A percentile compares a stretch with the other conserved stretches of the same genome.
phyloP scores from a whole-genome alignment of 2,329 filamentous ascomycete species.

The Talaromyces rugulosus region DNA sequence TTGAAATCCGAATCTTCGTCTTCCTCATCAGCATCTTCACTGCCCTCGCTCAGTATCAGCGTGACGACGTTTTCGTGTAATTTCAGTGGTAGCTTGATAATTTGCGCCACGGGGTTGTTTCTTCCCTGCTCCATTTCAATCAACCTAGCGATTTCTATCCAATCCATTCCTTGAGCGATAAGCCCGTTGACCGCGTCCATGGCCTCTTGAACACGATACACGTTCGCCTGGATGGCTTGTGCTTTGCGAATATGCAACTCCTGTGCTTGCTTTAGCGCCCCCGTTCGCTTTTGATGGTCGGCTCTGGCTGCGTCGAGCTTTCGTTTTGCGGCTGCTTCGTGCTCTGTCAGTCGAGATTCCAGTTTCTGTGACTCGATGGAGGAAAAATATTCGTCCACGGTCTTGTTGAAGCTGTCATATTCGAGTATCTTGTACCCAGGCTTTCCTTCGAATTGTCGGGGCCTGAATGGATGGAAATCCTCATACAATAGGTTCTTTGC shows the following conservation, averaged over 20 bases:
- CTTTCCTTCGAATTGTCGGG: constrained; percentile 70
- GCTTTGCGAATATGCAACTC: constrained; percentile 82
- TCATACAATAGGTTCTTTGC: constrained; percentile 65
- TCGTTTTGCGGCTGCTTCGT: constrained; percentile 73
- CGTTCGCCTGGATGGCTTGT: constrained; percentile 82
- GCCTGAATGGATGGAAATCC: constrained; percentile 91
- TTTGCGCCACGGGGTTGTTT: constrained; percentile 77
- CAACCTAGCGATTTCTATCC: constrained; percentile 83
- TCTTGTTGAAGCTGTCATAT: constrained; percentile 83
- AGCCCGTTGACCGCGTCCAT: constrained; percentile 88
- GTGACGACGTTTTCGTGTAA: constrained; percentile 87
- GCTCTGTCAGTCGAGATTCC: constrained; percentile 75
- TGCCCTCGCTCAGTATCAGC: constrained; percentile 68
- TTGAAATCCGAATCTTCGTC: constrained; percentile 61
- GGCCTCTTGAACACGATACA: constrained; percentile 86
- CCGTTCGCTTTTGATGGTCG: constrained; percentile 81
- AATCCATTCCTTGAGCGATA: constrained; percentile 94
- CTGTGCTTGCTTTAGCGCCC: constrained; percentile 76
- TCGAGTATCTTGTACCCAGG: constrained; percentile 64
- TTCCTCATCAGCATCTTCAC: constrained; percentile 56
- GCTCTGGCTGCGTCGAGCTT: constrained; percentile 80
- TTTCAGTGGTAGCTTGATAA: constrained; percentile 83
- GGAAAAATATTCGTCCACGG: constrained; percentile 95
- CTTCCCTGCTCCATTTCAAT: constrained; percentile 81
- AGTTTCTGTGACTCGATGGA: constrained; percentile 92